Evolutionary conservation across 164 flowering plant genomes (phyloP).

Genomic region (Stephania yunnanensis): DNA sequence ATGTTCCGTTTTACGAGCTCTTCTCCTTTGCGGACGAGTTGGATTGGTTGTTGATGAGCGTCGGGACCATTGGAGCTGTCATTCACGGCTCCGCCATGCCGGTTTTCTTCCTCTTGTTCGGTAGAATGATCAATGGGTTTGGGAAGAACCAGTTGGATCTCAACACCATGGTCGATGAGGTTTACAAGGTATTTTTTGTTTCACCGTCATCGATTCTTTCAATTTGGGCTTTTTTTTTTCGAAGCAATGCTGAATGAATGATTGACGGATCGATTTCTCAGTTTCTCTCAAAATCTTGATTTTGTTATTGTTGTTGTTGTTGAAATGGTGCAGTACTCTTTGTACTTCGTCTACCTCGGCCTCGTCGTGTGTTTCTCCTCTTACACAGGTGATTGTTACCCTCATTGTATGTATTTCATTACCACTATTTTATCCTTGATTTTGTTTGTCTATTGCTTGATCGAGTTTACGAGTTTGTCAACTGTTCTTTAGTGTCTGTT

Average conservation of each 20-base stretch:
- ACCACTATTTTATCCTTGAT: not conserved
- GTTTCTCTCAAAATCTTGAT: not conserved
- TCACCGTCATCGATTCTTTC: no score
- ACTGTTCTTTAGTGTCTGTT: no score
- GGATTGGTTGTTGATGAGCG: slow-evolving; percentile 60
- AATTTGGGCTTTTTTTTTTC: not conserved
- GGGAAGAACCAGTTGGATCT: slow-evolving; percentile 76
- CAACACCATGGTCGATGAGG: slow-evolving; percentile 71
- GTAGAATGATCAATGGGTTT: slow-evolving; percentile 87
- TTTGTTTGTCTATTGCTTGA: slow-evolving; percentile 1
- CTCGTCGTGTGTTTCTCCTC: slow-evolving; percentile 83
- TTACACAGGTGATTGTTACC: slow-evolving; percentile 58
- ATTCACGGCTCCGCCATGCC: slow-evolving; percentile 96
- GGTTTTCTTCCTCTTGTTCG: slow-evolving; percentile 80
- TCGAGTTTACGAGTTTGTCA: not conserved
- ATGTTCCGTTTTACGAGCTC: slow-evolving; percentile 65
- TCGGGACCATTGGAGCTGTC: slow-evolving; percentile 77
- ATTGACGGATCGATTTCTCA: slow-evolving; percentile 18
- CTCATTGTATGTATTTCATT: not conserved
- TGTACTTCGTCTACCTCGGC: slow-evolving; percentile 87
- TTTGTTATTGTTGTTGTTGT: slow-evolving; percentile 7
- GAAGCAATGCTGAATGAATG: not conserved
- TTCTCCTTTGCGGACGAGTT: slow-evolving; percentile 82
- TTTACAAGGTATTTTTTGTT: slow-evolving; percentile 51
- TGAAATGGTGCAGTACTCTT: slow-evolving; percentile 62